Evolutionary conservation across 106 monocot genomes (phyloP).

Genomic region (Dendrobium officinale): DNA sequence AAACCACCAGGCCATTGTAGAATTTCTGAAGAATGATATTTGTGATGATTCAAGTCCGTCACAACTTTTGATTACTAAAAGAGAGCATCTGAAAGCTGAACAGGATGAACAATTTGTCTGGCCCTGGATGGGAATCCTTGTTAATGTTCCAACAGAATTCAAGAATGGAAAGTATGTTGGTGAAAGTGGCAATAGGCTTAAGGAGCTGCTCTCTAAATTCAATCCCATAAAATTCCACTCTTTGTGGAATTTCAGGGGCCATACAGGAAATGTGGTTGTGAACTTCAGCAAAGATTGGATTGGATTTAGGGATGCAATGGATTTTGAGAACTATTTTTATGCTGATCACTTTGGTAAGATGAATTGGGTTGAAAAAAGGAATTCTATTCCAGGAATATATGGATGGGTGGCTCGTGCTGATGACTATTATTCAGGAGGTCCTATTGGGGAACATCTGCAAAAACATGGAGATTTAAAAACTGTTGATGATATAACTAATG

Average conservation of each 20-base stretch:
- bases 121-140: constrained; percentile 79
- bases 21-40: constrained; percentile 37
- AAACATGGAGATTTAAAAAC: constrained; percentile 65
- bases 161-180: constrained; percentile 37
- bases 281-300: constrained; percentile 66
- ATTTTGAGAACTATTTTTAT: constrained; percentile 58
- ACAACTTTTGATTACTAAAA: constrained; percentile 9
- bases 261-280: constrained; percentile 58
- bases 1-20: constrained; percentile 46
- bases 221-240: constrained; percentile 43
- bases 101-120: constrained; percentile 54
- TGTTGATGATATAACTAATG: constrained; percentile 29
- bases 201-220: constrained; percentile 39
- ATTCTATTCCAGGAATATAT: constrained; percentile 21
- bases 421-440: constrained; percentile 40
- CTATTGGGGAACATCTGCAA: constrained; percentile 36
- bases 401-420: constrained; percentile 70
- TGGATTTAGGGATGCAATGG: constrained; percentile 64
- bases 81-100: constrained; percentile 13
- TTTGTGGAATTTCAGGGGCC: constrained; percentile 45
- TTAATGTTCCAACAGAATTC: constrained; percentile 50
- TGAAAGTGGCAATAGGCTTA: constrained; percentile 33
- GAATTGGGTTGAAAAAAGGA: constrained; percentile 26
- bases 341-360: constrained; percentile 26
- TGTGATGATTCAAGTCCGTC: constrained; percentile 6